Base-by-base conservation (phyloP, 176 grass and related monocot genomes). In the Miscanthus lutarioriparius region DNA sequence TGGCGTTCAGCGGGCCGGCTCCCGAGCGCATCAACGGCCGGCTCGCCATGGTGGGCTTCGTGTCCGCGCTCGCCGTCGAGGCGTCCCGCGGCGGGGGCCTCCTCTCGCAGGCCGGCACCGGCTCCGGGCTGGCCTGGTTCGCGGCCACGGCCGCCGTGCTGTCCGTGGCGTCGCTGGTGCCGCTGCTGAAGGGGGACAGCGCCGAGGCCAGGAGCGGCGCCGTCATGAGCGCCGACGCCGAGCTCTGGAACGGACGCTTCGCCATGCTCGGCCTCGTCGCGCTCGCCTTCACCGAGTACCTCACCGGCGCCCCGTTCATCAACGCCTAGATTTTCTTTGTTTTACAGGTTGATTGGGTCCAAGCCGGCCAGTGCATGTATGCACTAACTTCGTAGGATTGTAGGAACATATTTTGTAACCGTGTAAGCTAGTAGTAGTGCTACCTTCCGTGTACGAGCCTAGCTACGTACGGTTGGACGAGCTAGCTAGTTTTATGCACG, bases 181-280 rank as follows among this genome's bases (percentile, higher is more conserved):
- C 95, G 23, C 37, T 97, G 71, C 91, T 97, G 20, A 78, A 76
- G 5, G 95, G 95, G 1, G 74, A 83, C 12, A 94, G 12, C 62
- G 88, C 78, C 1, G 81, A 92, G 84, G 72, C n/a, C 10, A 89
- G 85, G 73, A 59, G 83, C 7, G 37, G 41, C 0, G 82, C 62
- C 22, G 1, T 94, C 3, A 86, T 91, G 87, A 91, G 13, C 47
- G 89, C 89, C 14, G 71, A 91, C 44, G 95, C 95, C 2, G 95
- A 95, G 92, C 72, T 97, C 61, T 97, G 95, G 92, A 97, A 97
- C 48, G 95, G 95, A 0, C 82, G 95, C 2, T 81, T 92, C 80
- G 95, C 95, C 79, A 97, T 97, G 95, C 54, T 97, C 61, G 95
- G 92, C 0, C 81, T 97, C 66, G 95, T 94, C 68, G 92, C 92